These are phyloP conservation scores for Oryza nivara DNA, from an alignment of 176 grass and related monocot species.

Conservation along the genomic window DNA sequence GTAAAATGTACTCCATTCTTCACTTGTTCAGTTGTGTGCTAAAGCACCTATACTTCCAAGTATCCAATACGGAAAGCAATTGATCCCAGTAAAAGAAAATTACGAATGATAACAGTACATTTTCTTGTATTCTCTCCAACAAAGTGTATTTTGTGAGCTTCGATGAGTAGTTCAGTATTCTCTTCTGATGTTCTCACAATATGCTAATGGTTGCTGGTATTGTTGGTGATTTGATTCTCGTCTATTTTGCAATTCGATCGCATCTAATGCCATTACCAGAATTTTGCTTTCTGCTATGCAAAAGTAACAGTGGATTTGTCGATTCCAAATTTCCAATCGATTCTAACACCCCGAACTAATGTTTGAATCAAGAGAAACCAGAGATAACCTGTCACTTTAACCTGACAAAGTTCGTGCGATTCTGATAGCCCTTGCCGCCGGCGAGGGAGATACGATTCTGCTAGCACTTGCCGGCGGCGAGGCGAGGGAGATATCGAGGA, in stretches of 20 bases:
- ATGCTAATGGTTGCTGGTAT: background rate
- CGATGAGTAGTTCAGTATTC: background rate
- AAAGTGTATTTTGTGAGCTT: background rate
- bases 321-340: background rate
- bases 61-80: slow-evolving; percentile 8
- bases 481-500: background rate
- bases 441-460: background rate
- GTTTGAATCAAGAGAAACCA: too few relatives aligned
- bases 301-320: background rate
- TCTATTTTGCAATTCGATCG: background rate
- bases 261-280: background rate
- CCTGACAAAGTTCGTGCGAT: background rate
- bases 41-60: background rate
- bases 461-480: background rate
- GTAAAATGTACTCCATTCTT: background rate
- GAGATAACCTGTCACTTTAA: background rate
- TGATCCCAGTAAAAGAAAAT: background rate
- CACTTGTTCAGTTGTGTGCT: background rate
- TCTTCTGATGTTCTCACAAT: background rate
- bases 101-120: background rate
- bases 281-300: too few relatives aligned
- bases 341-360: background rate
- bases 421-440: background rate
- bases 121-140: background rate
- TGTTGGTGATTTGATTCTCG: background rate